Percentiles rank a stretch among this genome's conserved stretches.
Conservation (phyloP, 2,329 filamentous ascomycete genomes). For the Colletotrichum phormii region DNA sequence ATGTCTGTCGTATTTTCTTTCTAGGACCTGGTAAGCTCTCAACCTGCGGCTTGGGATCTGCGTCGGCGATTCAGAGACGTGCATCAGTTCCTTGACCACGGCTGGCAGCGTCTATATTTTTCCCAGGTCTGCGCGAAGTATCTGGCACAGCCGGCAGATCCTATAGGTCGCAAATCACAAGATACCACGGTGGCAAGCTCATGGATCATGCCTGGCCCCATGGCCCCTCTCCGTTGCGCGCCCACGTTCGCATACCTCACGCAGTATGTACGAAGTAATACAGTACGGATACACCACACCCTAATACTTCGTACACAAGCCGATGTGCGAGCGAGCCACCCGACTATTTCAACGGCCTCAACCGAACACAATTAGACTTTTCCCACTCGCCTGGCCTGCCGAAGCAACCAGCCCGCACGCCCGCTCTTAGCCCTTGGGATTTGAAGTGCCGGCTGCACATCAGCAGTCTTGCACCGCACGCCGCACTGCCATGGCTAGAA, state of each 20-base stretch:
- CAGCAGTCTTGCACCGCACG: constrained; percentile 7
- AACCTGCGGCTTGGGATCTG: neutral
- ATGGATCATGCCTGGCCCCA: neutral
- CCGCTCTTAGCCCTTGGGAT: neutral
- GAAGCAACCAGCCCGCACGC: neutral
- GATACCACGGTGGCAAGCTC: neutral
- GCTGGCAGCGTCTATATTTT: neutral
- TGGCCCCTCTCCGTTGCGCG: neutral
- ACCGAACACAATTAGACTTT: neutral
- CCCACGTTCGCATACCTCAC: neutral
- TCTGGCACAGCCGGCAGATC: neutral
- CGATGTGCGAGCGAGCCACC: neutral
- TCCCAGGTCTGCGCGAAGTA: neutral
- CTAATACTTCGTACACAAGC: neutral
- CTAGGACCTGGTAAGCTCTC: neutral
- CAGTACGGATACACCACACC: too few relatives aligned
- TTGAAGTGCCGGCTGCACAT: constrained; percentile 9
- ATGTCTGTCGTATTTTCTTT: neutral
- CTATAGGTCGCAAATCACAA: neutral
- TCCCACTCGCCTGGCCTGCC: constrained; percentile 12
- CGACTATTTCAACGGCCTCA: neutral
- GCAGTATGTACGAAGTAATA: neutral
- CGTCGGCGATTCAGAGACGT: constrained; percentile 7
- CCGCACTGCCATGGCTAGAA: neutral
- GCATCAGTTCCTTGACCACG: neutral